phyloP scores from a whole-genome alignment of 352 stramenopile species.

The Phytophthora capsici region DNA sequence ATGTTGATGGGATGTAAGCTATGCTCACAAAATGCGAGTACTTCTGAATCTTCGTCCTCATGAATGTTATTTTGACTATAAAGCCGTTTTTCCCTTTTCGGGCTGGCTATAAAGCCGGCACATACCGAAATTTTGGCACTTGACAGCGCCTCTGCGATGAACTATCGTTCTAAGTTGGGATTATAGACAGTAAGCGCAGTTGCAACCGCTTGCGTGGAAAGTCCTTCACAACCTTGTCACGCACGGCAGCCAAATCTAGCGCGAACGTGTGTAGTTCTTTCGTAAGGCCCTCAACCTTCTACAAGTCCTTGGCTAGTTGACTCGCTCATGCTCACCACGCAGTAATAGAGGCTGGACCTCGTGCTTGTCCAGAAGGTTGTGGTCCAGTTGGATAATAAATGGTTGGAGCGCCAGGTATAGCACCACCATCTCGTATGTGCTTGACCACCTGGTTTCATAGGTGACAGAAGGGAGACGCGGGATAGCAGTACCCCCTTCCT shows the following conservation, averaged over 20 bases:
- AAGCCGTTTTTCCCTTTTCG: not conserved
- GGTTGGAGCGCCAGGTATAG: not conserved
- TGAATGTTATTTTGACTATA: not conserved
- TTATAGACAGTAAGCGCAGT: not conserved
- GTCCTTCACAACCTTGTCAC: not conserved
- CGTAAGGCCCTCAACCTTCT: not conserved
- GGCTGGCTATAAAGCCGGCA: not conserved
- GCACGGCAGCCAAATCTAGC: not conserved
- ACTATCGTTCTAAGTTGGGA: not conserved
- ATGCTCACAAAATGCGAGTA: not conserved
- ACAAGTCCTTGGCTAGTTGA: not conserved
- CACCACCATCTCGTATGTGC: not conserved
- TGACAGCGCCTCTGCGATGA: not conserved
- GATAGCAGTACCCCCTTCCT: not conserved
- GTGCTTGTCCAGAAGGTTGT: not conserved
- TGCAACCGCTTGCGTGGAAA: not conserved
- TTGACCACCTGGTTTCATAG: not conserved
- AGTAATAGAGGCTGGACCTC: not conserved
- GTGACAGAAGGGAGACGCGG: not conserved
- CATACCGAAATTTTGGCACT: too few relatives aligned
- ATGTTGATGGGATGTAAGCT: not conserved
- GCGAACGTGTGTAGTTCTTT: not conserved
- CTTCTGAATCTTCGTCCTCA: not conserved
- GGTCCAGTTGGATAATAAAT: not conserved
- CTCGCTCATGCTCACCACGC: not conserved